Base-by-base conservation (phyloP, 306 rosid genomes). In the Vigna nakashimae region DNA sequence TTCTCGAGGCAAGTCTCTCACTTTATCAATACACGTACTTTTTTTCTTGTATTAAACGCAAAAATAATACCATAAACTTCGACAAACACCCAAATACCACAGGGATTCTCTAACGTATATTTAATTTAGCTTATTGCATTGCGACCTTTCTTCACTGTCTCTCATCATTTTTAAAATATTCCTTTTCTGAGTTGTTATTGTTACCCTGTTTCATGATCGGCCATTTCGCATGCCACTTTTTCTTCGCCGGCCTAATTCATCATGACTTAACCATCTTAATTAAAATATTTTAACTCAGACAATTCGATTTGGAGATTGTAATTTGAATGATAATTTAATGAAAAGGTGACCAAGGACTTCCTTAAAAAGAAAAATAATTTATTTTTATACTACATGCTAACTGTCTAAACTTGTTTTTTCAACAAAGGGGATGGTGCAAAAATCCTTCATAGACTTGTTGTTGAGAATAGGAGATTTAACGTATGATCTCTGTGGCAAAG, bases 91-190 rank as follows among this genome's bases (percentile, higher is more conserved):
- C 70, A 49, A 62, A 11, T 7, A 69, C 40, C 64, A 69, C 68
- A 36, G 64, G 7, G 78, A 40, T 69, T 69, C 60, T 32, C 11
- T 68, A 26, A 24, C 7, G 12, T 48, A 16, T 43, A 22, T 13
- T 17, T 53, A 15, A 20, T 53, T 16, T 38, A 56, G 45, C 59
- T 66, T 74, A 16, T 36, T 34, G 1, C 38, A 34, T 34, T 34
- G 1, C 38, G 6, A 32, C 38, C 38, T 32, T 32, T 36, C 40
- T 36, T 36, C 40, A 5, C 6, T 36, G 1, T 36, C 40, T 4
- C 40, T 76, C 79, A 79, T 88, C 79, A 79, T 88, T 84, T 74
- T 30, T 45, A 56, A 45, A 66, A 75, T 40, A 53, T 51, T 51
- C 50, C 34, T 67, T 53, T 73, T 67, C 73, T 65, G 16, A 58